These are phyloP conservation scores for Cajanus cajan DNA, from an alignment of 306 rosid genomes.

Conservation along the genomic window DNA sequence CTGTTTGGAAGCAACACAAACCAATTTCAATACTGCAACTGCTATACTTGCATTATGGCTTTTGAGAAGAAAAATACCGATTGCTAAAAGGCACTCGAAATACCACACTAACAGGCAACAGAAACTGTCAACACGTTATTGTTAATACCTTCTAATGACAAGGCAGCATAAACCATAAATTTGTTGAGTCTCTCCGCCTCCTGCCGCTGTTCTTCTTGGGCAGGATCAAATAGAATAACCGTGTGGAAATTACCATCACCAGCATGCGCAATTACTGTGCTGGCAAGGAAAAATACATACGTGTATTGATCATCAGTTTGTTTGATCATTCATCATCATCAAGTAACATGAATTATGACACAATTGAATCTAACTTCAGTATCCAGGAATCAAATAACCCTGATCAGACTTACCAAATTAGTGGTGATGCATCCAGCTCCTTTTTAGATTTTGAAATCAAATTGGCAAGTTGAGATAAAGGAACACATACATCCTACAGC, in stretches of 20 bases:
- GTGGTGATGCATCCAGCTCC: constrained; percentile 75
- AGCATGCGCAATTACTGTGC: constrained; percentile 90
- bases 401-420: constrained; percentile 66
- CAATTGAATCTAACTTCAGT: background rate
- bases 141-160: constrained; percentile 78
- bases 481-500: constrained; percentile 91
- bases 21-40: constrained; percentile 24
- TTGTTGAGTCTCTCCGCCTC: constrained; percentile 87
- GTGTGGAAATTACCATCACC: constrained; percentile 99
- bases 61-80: constrained; percentile 6
- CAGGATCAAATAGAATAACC: constrained; percentile 72
- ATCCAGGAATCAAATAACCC: constrained; percentile 23
- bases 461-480: constrained; percentile 85
- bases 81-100: constrained; percentile 5
- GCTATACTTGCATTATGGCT: background rate
- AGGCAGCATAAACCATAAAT: constrained; percentile 84
- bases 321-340: constrained; percentile 11
- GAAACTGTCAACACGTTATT: background rate
- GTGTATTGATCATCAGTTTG: constrained; percentile 16
- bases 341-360: constrained; percentile 16
- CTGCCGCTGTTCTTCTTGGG: constrained; percentile 57
- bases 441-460: constrained; percentile 78
- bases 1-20: constrained; percentile 45
- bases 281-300: constrained; percentile 40
- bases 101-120: constrained; percentile 11